Conservation (phyloP, 164 flowering plant species). For the Brasenia schreberi region DNA sequence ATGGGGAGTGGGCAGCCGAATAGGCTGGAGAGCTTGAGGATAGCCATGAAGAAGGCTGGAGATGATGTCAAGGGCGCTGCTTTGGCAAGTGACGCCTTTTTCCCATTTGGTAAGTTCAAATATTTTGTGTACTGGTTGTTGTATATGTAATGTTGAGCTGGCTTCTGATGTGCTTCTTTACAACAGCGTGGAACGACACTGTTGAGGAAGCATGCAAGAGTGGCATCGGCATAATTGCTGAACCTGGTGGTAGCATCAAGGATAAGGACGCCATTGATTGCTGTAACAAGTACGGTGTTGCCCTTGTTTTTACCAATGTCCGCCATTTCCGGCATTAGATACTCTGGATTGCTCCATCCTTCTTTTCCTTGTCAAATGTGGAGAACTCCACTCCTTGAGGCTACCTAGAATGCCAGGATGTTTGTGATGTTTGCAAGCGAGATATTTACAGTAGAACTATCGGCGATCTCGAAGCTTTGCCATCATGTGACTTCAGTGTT, state of each 20-base stretch:
- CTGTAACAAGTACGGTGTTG: slow-evolving; percentile 83
- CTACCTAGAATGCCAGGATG: too few relatives aligned
- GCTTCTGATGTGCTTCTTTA: not conserved
- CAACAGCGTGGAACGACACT: slow-evolving; percentile 92
- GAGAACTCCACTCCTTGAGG: too few relatives aligned
- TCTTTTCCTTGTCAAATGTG: too few relatives aligned
- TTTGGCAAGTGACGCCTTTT: slow-evolving; percentile 98
- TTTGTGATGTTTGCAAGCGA: too few relatives aligned
- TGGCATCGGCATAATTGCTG: slow-evolving; percentile 64
- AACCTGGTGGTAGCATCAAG: slow-evolving; percentile 94
- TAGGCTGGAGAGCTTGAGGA: slow-evolving; percentile 82
- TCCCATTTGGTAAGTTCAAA: slow-evolving; percentile 74
- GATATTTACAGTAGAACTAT: too few relatives aligned
- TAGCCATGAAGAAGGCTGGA: slow-evolving; percentile 90
- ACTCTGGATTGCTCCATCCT: too few relatives aligned
- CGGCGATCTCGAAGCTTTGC: too few relatives aligned
- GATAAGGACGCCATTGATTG: slow-evolving; percentile 90
- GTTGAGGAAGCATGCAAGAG: slow-evolving; percentile 93
- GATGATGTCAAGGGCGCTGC: slow-evolving; percentile 90
- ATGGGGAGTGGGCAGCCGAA: slow-evolving; percentile 99
- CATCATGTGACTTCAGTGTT: too few relatives aligned
- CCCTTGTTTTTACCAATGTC: slow-evolving; percentile 72
- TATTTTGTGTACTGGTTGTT: not conserved
- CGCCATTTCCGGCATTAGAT: slow-evolving; percentile 85
- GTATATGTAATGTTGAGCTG: not conserved